These are phyloP conservation scores for Boletus eberwhitei DNA, from an alignment of 768 basidiomycete species.

Conservation along the genomic window DNA sequence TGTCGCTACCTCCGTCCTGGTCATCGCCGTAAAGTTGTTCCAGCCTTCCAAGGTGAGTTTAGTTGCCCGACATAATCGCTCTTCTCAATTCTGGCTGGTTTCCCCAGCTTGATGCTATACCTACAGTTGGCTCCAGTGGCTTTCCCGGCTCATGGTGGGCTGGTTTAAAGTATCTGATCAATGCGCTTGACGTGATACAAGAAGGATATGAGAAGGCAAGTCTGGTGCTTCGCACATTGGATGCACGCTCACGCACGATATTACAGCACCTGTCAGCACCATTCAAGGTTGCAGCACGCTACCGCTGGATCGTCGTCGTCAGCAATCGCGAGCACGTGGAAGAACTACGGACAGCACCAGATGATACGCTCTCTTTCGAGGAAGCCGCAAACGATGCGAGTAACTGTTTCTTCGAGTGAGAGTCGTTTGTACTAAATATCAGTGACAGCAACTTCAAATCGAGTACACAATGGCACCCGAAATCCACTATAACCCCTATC, in stretches of 20 bases:
- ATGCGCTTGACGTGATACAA: constrained; percentile 23
- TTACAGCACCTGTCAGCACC: too few relatives aligned
- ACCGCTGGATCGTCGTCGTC: too few relatives aligned
- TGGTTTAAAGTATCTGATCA: constrained; percentile 14
- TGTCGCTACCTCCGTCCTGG: background rate
- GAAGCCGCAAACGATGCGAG: constrained; percentile 34
- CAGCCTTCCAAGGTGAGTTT: constrained; percentile 3
- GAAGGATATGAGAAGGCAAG: constrained; percentile 32
- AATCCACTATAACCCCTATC: constrained; percentile 30
- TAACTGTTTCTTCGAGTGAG: background rate
- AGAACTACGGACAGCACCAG: too few relatives aligned
- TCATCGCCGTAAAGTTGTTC: background rate
- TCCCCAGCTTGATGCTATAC: constrained; percentile 26
- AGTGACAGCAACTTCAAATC: constrained; percentile 33
- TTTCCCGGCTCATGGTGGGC: constrained; percentile 28
- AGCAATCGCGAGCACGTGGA: too few relatives aligned
- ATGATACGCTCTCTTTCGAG: background rate
- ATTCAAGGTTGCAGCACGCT: too few relatives aligned
- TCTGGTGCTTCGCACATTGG: background rate
- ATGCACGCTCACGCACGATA: background rate
- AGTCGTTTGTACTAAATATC: background rate
- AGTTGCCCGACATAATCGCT: background rate
- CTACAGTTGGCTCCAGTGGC: constrained; percentile 25
- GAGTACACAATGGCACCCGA: constrained; percentile 38
- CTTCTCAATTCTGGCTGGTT: background rate